Evolutionary conservation across 768 basidiomycete genomes (phyloP), one percentile per base, ranked within the genome.

Genomic region (Boletus rubropictus): DNA sequence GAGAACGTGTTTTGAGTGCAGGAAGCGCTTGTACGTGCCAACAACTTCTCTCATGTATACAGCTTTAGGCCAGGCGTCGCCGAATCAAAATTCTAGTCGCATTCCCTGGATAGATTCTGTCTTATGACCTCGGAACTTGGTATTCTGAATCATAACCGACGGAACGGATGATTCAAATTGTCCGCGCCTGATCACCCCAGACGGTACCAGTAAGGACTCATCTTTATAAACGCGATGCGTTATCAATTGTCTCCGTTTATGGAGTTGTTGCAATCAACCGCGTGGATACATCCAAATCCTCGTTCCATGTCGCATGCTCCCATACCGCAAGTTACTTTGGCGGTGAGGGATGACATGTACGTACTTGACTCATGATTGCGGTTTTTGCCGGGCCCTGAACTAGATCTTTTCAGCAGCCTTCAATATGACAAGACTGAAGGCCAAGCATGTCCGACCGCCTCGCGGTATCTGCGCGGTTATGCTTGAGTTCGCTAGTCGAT

Each of bases 1-100:
- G 28, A 52, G 27, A 50, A 46, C 18, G 33, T 24, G 34, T 45
- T 46, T 28, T 15, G 37, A 42, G 20, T 32, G 36, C 39, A 34
- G 49, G 35, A 8, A 22, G 24, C 22, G 20, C 34, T 22, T 20
- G 39, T 17, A 25, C 20, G 14, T 7, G 24, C n/a, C 36, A 29
- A 36, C 31, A 36, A 1, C n/a, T 21, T 25, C 3, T 40, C 36
- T 46, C 46, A 17, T 47, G 18, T 41, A 24, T 32, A 24, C 33
- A 20, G 6, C 37, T 34, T 31, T 28, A 9, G 12, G 5, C 29
- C 29, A 36, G 11, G 5, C 27, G 1, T 42, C 35, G 35, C n/a
- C n/a, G 18, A 37, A 51, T 5, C n/a, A 27, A 17, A 20, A 27
- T 6, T 11, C n/a, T 22, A 1, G n/a, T 11, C 6, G 2, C 18